Percentiles rank a stretch among this genome's conserved stretches.
Evolutionary conservation across 2,329 filamentous ascomycete genomes (phyloP).

Genomic region (Mycosphaerella sp.): DNA sequence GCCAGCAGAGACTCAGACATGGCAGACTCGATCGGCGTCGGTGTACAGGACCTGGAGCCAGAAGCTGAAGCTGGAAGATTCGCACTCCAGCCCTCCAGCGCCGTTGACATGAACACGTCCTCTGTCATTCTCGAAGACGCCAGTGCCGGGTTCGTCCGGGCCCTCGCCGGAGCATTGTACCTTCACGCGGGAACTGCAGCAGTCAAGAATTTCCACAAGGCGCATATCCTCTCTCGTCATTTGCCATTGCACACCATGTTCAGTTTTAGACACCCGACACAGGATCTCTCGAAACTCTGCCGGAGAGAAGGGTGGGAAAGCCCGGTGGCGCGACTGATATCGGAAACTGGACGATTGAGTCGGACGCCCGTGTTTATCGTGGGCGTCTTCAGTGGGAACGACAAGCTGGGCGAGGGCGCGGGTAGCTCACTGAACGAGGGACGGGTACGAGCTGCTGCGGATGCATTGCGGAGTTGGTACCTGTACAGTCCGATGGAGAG

Average conservation of each 20-base stretch:
- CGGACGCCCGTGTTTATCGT: slow-evolving; percentile 88
- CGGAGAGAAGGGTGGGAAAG: slow-evolving; percentile 80
- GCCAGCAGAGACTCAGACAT: not conserved
- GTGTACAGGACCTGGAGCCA: not conserved
- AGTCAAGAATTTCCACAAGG: slow-evolving; percentile 74
- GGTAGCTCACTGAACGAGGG: slow-evolving; percentile 73
- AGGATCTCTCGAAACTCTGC: slow-evolving; percentile 77
- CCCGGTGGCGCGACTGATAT: slow-evolving; percentile 79
- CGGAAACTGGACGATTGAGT: slow-evolving; percentile 80
- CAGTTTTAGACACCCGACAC: slow-evolving; percentile 73
- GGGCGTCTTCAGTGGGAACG: slow-evolving; percentile 82
- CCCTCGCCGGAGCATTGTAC: slow-evolving; percentile 78
- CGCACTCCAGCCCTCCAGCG: not conserved
- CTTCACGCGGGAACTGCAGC: slow-evolving; percentile 71
- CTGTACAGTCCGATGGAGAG: slow-evolving; percentile 71
- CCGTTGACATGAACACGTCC: slow-evolving; percentile 13
- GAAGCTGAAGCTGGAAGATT: slow-evolving; percentile 3
- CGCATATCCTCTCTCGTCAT: slow-evolving; percentile 61
- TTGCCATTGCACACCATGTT: slow-evolving; percentile 63
- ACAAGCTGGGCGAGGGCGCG: slow-evolving; percentile 88
- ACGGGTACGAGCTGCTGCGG: slow-evolving; percentile 71
- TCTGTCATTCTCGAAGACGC: slow-evolving; percentile 52
- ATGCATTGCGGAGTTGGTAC: slow-evolving; percentile 90
- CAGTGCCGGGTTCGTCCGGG: slow-evolving; percentile 70
- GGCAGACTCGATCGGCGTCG: slow-evolving; percentile 4